Conservation (phyloP, 495 filamentous ascomycete genomes). For the Penicillium goetzii region DNA sequence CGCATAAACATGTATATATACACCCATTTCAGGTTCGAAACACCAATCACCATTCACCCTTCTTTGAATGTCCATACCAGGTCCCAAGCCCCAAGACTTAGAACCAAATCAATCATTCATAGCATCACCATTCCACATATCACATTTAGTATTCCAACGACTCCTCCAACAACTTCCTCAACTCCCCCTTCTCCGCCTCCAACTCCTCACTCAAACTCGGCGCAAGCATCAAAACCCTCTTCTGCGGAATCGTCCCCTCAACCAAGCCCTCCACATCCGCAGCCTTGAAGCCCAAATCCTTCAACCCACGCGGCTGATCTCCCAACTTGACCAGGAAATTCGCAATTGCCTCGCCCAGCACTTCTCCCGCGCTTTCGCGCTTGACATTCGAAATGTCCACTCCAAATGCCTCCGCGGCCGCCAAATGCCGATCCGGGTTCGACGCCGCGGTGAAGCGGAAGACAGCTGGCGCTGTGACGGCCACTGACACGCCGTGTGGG, state of each 20-base stretch:
- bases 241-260: conserved; percentile 92
- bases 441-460: conserved; percentile 90
- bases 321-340: conserved; percentile 81
- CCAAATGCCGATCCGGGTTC: conserved; percentile 88
- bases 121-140: not conserved
- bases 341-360: conserved; percentile 77
- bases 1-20: conserved; percentile 10
- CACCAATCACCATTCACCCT: not conserved
- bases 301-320: conserved; percentile 86
- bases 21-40: not conserved
- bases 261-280: conserved; percentile 80
- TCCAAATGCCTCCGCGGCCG: conserved; percentile 87
- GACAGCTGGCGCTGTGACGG: conserved; percentile 91
- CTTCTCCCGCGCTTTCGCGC: conserved; percentile 82
- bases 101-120: not conserved
- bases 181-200: conserved; percentile 65
- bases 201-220: conserved; percentile 73
- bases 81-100: not conserved
- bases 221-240: conserved; percentile 86
- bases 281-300: conserved; percentile 75
- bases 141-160: conserved; percentile 60
- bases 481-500: conserved; percentile 93
- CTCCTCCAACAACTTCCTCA: conserved; percentile 65
- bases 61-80: not conserved
- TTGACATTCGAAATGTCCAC: conserved; percentile 86